Evolutionary conservation across 106 monocot species (phyloP).

Genomic region (Alisma plantagoaquatica): DNA sequence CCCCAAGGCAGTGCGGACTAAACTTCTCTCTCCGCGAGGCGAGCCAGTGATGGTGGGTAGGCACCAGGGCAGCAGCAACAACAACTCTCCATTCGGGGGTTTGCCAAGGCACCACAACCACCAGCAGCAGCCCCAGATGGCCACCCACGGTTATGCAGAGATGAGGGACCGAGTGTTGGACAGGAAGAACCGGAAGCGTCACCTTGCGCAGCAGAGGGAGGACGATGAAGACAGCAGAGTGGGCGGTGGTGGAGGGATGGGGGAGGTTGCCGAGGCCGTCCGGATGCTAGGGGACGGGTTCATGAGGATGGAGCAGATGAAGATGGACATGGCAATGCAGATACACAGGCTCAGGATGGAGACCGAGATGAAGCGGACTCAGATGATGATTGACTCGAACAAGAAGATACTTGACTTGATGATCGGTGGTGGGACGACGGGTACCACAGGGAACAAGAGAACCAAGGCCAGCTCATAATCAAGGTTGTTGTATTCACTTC

Average conservation of each 20-base stretch:
- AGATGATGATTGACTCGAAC: slow-evolving; percentile 77
- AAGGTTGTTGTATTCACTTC: too few relatives aligned
- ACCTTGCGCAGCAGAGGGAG: slow-evolving; percentile 20
- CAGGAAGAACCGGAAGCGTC: background rate
- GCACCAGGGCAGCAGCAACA: too few relatives aligned
- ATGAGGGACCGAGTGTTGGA: background rate
- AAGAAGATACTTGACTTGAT: slow-evolving; percentile 51
- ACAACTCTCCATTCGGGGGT: too few relatives aligned
- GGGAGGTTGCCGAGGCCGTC: slow-evolving; percentile 54
- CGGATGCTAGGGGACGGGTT: slow-evolving; percentile 71
- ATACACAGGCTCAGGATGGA: slow-evolving; percentile 85
- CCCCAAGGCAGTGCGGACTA: slow-evolving; percentile 66
- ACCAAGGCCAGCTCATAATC: slow-evolving; percentile 14
- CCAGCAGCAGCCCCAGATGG: slow-evolving; percentile 4
- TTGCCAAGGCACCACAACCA: background rate
- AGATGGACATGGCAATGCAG: slow-evolving; percentile 87
- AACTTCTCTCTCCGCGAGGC: background rate
- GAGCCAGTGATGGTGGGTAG: too few relatives aligned
- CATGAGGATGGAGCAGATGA: slow-evolving; percentile 81
- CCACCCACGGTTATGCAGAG: background rate
- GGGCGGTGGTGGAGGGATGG: slow-evolving; percentile 18
- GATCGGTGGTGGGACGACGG: too few relatives aligned
- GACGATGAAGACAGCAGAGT: slow-evolving; percentile 36
- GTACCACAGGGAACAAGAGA: slow-evolving; percentile 27
- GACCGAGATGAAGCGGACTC: slow-evolving; percentile 73